Percentiles rank a stretch among this genome's conserved stretches.
These are phyloP conservation scores for Davidsoniella neocaledoniae DNA, from an alignment of 2,329 filamentous ascomycete species.

Conservation along the genomic window DNA sequence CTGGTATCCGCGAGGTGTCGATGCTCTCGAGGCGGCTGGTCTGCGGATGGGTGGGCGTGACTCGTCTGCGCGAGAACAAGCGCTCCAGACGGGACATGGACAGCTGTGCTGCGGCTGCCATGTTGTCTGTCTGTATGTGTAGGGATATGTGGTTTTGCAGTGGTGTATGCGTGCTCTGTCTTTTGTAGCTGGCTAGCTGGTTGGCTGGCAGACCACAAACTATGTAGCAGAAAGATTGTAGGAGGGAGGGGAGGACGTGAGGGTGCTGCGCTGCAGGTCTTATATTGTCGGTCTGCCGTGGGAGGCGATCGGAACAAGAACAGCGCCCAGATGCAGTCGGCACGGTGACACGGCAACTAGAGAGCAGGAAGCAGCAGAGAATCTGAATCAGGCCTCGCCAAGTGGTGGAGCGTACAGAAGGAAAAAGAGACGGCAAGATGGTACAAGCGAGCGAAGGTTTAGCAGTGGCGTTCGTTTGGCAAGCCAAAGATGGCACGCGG, in stretches of 20 bases:
- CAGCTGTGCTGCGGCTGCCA: slow-evolving; percentile 8
- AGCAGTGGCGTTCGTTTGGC: slow-evolving; percentile 4
- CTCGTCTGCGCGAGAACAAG: slow-evolving; percentile 32
- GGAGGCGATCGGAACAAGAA: background rate
- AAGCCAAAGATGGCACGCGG: background rate
- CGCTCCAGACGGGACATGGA: slow-evolving; percentile 26
- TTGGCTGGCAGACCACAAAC: no score
- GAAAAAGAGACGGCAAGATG: background rate
- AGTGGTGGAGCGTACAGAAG: slow-evolving; percentile 2
- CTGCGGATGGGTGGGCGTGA: slow-evolving; percentile 15
- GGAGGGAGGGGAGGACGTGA: no score
- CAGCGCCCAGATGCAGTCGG: background rate
- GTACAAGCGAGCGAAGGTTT: slow-evolving; percentile 1
- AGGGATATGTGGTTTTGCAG: no score
- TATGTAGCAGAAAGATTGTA: no score
- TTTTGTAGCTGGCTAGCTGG: no score
- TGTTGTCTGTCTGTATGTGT: background rate
- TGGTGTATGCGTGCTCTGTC: no score
- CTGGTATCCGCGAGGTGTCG: slow-evolving; percentile 14
- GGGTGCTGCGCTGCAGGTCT: background rate
- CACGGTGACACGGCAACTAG: no score
- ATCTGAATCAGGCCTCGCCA: slow-evolving; percentile 7
- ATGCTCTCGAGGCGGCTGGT: slow-evolving; percentile 12
- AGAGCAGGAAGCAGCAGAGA: background rate
- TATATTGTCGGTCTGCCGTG: background rate